These are phyloP conservation scores for Eimeria tenella DNA, from an alignment of 169 alveolate genomes.

Conservation along the genomic window DNA sequence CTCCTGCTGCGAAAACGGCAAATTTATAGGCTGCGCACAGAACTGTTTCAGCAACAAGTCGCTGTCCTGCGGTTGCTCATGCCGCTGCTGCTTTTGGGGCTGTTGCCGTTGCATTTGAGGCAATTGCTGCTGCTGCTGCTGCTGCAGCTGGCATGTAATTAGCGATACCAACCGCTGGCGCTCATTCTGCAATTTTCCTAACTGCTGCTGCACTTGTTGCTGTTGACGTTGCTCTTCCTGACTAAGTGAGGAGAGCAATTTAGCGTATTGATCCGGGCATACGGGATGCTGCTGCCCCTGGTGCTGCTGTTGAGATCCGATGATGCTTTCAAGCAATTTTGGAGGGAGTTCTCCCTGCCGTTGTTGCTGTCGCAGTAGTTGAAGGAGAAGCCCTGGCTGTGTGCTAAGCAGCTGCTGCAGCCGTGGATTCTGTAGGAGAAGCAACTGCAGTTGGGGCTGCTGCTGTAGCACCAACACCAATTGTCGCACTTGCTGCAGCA, in stretches of 20 bases:
- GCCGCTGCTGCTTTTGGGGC: constrained; percentile 10
- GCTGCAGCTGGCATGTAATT: constrained; percentile 32
- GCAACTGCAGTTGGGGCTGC: constrained; percentile 39
- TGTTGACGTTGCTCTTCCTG: constrained; percentile 36
- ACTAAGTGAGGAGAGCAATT: constrained; percentile 10
- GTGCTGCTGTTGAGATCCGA: neutral
- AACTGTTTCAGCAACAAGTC: neutral
- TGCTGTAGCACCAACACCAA: constrained; percentile 34
- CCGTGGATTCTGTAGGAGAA: constrained; percentile 5
- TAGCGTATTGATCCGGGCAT: neutral
- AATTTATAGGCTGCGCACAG: neutral
- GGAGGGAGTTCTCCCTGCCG: neutral
- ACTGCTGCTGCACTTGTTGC: constrained; percentile 22
- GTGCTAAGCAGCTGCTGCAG: constrained; percentile 49
- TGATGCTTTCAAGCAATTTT: neutral
- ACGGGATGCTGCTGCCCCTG: constrained; percentile 8
- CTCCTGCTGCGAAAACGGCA: constrained; percentile 12
- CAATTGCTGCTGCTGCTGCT: constrained; percentile 23
- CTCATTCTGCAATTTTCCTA: neutral
- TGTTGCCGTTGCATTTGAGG: constrained; percentile 10
- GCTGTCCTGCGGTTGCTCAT: neutral
- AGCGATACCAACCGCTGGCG: constrained; percentile 28
- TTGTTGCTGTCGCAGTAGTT: constrained; percentile 52
- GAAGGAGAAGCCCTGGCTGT: constrained; percentile 31
- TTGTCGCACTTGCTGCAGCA: constrained; percentile 35